These are phyloP conservation scores for Angomonas deanei DNA, from an alignment of 208 protist species.

Conservation along the genomic window DNA sequence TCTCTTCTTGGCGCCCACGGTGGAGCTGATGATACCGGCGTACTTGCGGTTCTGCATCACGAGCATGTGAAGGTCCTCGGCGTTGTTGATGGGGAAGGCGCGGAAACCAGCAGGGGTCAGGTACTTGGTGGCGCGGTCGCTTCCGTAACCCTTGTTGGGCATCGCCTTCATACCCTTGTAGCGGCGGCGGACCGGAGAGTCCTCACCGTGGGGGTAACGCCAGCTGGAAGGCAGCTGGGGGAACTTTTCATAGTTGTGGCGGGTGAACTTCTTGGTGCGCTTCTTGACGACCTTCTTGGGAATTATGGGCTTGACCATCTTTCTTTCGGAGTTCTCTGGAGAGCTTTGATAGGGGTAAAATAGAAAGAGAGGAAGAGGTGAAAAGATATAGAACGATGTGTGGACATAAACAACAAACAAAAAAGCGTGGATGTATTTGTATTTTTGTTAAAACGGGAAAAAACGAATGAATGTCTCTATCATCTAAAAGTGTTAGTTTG, in stretches of 20 bases:
- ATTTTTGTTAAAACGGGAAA: too few species aligned
- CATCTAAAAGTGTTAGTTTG: too few species aligned
- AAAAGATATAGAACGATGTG: too few species aligned
- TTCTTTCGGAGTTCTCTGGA: conserved; percentile 11
- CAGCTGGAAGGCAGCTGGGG: conserved; percentile 93
- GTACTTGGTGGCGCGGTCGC: conserved; percentile 95
- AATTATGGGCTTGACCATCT: conserved; percentile 92
- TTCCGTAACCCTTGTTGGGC: conserved; percentile 98
- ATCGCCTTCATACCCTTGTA: conserved; percentile 96
- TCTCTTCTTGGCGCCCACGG: conserved; percentile 91
- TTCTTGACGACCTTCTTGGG: conserved; percentile 96
- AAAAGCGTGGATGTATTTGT: not conserved
- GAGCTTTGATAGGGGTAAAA: conserved; percentile 5
- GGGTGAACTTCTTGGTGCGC: conserved; percentile 96
- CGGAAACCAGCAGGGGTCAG: conserved; percentile 97
- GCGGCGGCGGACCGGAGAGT: conserved; percentile 96
- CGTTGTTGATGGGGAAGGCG: conserved; percentile 94
- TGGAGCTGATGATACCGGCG: conserved; percentile 96
- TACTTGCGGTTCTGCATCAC: conserved; percentile 99
- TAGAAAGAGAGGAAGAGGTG: conserved; percentile 10
- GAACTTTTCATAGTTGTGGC: conserved; percentile 94
- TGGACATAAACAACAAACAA: not conserved
- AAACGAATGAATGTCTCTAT: too few species aligned
- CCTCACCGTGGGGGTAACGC: conserved; percentile 98
- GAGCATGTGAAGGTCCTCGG: conserved; percentile 98